These are phyloP conservation scores for Pyrenophora seminiperda DNA, from an alignment of 2,329 filamentous ascomycete species.

Conservation along the genomic window DNA sequence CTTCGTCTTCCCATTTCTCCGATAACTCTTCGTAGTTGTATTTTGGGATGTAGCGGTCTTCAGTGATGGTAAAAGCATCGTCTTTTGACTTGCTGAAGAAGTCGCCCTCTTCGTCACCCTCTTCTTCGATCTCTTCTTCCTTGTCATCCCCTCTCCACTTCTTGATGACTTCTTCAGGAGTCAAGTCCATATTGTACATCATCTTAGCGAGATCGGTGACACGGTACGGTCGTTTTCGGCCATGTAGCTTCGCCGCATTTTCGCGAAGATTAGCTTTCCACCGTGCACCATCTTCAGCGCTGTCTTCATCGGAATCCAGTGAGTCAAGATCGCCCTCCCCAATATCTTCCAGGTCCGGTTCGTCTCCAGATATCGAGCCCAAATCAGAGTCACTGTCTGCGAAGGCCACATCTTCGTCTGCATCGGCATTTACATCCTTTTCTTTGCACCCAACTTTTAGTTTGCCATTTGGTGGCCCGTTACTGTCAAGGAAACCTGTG, in stretches of 20 bases:
- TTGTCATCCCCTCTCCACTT: constrained; percentile 76
- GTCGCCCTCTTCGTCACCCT: constrained; percentile 68
- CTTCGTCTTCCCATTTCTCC: constrained; percentile 80
- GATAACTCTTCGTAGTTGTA: constrained; percentile 83
- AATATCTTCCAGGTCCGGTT: constrained; percentile 35
- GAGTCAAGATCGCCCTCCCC: constrained; percentile 58
- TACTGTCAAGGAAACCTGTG: constrained; percentile 48
- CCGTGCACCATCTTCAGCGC: constrained; percentile 73
- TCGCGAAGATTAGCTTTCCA: constrained; percentile 91
- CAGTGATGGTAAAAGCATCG: constrained; percentile 57
- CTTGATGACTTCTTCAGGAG: constrained; percentile 74
- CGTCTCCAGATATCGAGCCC: constrained; percentile 76
- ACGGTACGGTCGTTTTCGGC: constrained; percentile 72
- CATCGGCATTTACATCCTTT: constrained; percentile 33
- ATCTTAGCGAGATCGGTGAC: constrained; percentile 82
- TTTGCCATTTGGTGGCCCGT: constrained; percentile 49
- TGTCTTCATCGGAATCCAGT: constrained; percentile 59
- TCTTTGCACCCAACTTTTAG: constrained; percentile 37
- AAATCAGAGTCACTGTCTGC: constrained; percentile 97
- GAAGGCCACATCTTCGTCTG: constrained; percentile 77
- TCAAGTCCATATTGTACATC: constrained; percentile 84
- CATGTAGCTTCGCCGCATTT: constrained; percentile 73
- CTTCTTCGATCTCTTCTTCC: constrained; percentile 57
- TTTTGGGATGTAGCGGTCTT: constrained; percentile 78
- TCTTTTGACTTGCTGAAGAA: constrained; percentile 64